Evolutionary conservation across 1,139 yeast species (phyloP).

Genomic region (Candida pseudocylindracea): DNA sequence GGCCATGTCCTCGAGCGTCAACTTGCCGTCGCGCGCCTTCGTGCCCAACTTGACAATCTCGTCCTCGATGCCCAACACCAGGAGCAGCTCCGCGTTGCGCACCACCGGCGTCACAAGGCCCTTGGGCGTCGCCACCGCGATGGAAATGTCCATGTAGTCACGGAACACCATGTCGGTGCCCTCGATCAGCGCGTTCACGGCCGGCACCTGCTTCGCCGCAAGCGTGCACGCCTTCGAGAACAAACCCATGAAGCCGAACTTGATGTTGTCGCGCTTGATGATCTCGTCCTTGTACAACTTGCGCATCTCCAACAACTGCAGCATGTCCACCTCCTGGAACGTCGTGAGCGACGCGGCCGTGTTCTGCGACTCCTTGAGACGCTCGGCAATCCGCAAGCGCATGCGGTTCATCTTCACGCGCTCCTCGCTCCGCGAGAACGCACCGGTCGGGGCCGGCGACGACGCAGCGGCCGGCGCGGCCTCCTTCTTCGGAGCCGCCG

Average conservation of each 20-base stretch:
- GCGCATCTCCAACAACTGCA: constrained; percentile 82
- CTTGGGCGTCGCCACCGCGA: constrained; percentile 98
- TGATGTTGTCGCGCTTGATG: constrained; percentile 81
- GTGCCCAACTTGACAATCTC: constrained; percentile 66
- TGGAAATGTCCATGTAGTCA: constrained; percentile 87
- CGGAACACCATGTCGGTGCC: constrained; percentile 82
- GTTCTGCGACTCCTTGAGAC: constrained; percentile 97
- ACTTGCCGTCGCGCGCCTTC: constrained; percentile 94
- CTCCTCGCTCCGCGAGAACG: constrained; percentile 68
- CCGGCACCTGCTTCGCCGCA: constrained; percentile 90
- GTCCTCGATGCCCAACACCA: constrained; percentile 75
- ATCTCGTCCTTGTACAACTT: constrained; percentile 92
- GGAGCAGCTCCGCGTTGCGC: constrained; percentile 87
- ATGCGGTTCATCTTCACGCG: constrained; percentile 98
- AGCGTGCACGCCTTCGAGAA: constrained; percentile 85
- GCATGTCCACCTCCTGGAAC: constrained; percentile 96
- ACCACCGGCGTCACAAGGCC: constrained; percentile 97
- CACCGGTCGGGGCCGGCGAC: constrained; percentile 24
- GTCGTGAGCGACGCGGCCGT: constrained; percentile 97
- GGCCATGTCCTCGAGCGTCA: constrained; percentile 95
- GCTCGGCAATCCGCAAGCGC: constrained; percentile 98
- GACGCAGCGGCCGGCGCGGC: constrained; percentile 10
- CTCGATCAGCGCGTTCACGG: constrained; percentile 90
- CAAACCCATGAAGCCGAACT: constrained; percentile 98
- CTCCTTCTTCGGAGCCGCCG: constrained; percentile 9